Base-by-base conservation (phyloP, 164 flowering plant genomes). In the Berberis thunbergii region DNA sequence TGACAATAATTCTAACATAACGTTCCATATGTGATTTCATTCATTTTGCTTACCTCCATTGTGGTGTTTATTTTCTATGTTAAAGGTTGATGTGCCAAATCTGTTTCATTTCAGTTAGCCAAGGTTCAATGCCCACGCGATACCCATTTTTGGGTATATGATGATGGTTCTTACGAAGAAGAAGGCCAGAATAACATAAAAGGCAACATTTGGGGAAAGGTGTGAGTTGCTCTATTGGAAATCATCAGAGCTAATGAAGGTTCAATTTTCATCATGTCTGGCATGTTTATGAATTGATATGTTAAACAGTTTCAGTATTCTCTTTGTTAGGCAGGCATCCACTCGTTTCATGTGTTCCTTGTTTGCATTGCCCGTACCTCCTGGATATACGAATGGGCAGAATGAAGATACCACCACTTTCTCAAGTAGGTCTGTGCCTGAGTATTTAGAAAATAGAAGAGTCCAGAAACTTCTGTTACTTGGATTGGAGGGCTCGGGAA, bases 141-240 rank as follows among this genome's bases (percentile, higher is more conserved):
- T 68, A 91, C 98, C 59, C 97, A 94, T 79, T 91, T 94, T 72
- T 94, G 98, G 98, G 97, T 91, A 41, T 94, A 94, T 71, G 98
- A 87, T 59, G 98, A 94, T 75, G 98, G 98, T 49, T 86, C 96
- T 54, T 94, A 94, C 62, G 97, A 94, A 80, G 98, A 94, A 71
- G 98, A 94, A 80, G 98, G 97, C 44, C 97, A 93, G 74, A 93
- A 93, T 65, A 94, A 86, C 74, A 88, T 88, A 66, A 85, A 88
- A 66, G 96, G 98, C 67, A 88, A 94, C 66, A 91, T 94, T 9
- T 94, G 97, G 97, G 95, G 85, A 69, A 94, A 88, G 95, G 98
- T 94, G 77, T 26, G 26, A 26, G 26, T 26, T 26, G 26, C 26
- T 26, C 26, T 42, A 42, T 93, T 95, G 96, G 91, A 83, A 68